Percentiles rank a stretch among this genome's conserved stretches.
phyloP scores from a whole-genome alignment of 2,329 filamentous ascomycete genomes.

The Cercospora canescens region DNA sequence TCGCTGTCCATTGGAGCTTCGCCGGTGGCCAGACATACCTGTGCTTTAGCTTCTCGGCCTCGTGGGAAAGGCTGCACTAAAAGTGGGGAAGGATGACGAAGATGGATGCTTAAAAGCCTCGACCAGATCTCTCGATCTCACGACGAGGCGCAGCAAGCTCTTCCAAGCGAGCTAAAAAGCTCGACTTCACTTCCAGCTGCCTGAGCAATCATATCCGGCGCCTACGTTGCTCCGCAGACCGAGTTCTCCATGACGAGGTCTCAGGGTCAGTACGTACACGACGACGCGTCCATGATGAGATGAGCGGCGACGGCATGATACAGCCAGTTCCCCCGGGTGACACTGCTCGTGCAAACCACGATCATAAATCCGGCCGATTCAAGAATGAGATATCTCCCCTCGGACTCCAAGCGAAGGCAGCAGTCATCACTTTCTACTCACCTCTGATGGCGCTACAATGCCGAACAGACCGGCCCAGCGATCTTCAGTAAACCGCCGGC shows the following conservation, averaged over 20 bases:
- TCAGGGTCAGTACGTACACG: not conserved
- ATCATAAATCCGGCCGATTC: too few species aligned
- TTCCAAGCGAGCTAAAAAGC: not conserved
- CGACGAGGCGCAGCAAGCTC: not conserved
- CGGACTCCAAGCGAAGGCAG: not conserved
- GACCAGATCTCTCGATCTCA: not conserved
- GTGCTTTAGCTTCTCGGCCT: not conserved
- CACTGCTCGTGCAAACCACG: too few species aligned
- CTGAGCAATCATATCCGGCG: not conserved
- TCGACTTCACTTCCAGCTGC: not conserved
- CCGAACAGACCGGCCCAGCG: too few species aligned
- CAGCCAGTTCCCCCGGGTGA: too few species aligned
- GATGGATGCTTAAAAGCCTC: not conserved
- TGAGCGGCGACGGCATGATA: not conserved
- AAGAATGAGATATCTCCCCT: not conserved
- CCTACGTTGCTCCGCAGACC: not conserved
- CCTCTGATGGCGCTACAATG: not conserved
- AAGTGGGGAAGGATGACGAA: slow-evolving; percentile 8
- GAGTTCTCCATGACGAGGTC: not conserved
- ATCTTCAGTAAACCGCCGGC: too few species aligned
- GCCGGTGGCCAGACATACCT: not conserved
- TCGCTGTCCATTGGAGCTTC: slow-evolving; percentile 5
- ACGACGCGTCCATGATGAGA: not conserved
- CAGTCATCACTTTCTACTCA: not conserved
- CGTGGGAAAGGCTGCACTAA: not conserved